Evolutionary conservation across 495 filamentous ascomycete genomes (phyloP).

Genomic region (Neurospora sp.): DNA sequence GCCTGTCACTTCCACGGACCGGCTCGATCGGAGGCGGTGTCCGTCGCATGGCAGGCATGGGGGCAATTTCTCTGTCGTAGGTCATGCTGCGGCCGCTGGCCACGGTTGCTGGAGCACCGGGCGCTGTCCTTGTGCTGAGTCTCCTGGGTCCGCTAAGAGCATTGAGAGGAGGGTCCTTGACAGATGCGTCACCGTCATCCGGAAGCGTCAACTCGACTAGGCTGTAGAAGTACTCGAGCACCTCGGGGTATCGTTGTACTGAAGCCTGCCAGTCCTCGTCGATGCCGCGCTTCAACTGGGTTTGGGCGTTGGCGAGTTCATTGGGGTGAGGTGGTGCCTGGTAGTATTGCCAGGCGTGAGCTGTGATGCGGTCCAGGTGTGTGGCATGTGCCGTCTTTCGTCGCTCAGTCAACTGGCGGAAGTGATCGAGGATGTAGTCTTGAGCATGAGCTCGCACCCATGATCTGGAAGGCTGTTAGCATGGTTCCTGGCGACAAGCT

Average conservation of each 20-base stretch:
- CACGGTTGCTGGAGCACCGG: constrained; percentile 15
- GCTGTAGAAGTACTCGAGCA: constrained; percentile 62
- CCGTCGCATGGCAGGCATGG: constrained; percentile 7
- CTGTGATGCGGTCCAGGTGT: constrained; percentile 47
- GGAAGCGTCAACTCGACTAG: constrained; percentile 52
- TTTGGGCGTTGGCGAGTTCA: constrained; percentile 48
- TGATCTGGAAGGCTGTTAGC: constrained; percentile 32
- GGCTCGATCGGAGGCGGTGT: constrained; percentile 26
- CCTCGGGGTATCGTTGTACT: constrained; percentile 61
- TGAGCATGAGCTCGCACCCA: constrained; percentile 64
- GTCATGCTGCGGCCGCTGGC: constrained; percentile 23
- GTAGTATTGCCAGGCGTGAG: constrained; percentile 49
- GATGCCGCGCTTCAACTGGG: constrained; percentile 53
- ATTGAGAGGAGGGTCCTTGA: constrained; percentile 46
- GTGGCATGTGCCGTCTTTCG: constrained; percentile 47
- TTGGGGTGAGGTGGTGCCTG: constrained; percentile 42
- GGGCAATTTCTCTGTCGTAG: constrained; percentile 17
- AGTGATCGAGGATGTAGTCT: constrained; percentile 59
- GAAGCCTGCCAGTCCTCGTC: constrained; percentile 63
- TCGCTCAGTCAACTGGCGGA: constrained; percentile 46
- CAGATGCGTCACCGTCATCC: constrained; percentile 38
- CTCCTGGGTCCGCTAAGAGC: constrained; percentile 38
- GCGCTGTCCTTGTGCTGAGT: constrained; percentile 18
- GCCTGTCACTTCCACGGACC: constrained; percentile 15
- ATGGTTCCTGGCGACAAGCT: not conserved